Evolutionary conservation across 192 early-diverging fungal species (phyloP).

Genomic region (Gaertneriomyces sp.): DNA sequence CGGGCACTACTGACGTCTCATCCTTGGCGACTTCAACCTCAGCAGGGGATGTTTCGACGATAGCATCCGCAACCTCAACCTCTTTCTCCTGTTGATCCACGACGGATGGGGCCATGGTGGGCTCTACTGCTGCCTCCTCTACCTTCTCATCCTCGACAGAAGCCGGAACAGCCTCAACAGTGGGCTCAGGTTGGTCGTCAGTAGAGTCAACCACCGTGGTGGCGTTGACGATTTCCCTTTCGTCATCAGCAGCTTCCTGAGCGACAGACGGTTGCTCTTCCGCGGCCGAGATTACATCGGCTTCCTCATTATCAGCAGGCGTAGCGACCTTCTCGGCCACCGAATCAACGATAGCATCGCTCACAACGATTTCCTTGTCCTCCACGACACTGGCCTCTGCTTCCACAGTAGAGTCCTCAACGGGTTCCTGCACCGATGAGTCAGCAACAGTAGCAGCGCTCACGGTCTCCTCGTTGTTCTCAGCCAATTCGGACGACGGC

Average conservation of each 20-base stretch:
- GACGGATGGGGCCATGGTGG: background rate
- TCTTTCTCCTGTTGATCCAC: background rate
- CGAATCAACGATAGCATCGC: too few species aligned
- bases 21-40: background rate
- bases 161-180: background rate
- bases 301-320: too few species aligned
- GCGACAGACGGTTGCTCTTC: too few species aligned
- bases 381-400: background rate
- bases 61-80: background rate
- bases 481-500: background rate
- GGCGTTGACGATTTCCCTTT: too few species aligned
- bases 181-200: background rate
- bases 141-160: background rate
- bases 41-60: background rate
- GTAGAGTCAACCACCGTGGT: too few species aligned
- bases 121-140: background rate
- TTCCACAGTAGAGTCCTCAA: background rate
- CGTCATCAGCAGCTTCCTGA: too few species aligned
- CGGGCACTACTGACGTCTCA: background rate
- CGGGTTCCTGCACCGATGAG: background rate
- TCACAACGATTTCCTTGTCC: too few species aligned
- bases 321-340: too few species aligned
- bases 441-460: background rate
- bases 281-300: too few species aligned
- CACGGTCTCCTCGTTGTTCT: background rate